Conservation (phyloP, 1,139 yeast species). For the Kluyveromyces marxianus region DNA sequence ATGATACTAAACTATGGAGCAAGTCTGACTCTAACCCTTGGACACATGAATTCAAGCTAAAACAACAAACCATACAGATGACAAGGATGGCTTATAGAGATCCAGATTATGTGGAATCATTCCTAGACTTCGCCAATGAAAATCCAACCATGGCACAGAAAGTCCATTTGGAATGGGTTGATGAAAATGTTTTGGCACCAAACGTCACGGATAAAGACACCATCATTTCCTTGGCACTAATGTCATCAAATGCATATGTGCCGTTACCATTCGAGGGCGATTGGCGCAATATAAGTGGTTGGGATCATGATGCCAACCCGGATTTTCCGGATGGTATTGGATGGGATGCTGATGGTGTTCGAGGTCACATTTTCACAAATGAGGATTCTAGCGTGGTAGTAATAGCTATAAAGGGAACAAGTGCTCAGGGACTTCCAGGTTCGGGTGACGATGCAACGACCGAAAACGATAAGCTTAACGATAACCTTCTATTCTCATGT, state of each 20-base stretch:
- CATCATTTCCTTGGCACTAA: conserved; percentile 65
- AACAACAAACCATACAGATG: conserved; percentile 24
- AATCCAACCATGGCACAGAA: conserved; percentile 38
- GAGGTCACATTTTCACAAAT: conserved; percentile 86
- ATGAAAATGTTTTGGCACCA: conserved; percentile 50
- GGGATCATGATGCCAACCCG: conserved; percentile 33
- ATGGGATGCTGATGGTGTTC: conserved; percentile 76
- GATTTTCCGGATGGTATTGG: conserved; percentile 46
- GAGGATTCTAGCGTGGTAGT: conserved; percentile 60
- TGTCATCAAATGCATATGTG: conserved; percentile 91
- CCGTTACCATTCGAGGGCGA: conserved; percentile 68
- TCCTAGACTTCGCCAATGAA: conserved; percentile 50
- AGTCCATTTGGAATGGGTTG: conserved; percentile 48
- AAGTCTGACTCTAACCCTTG: conserved; percentile 24
- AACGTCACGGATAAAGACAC: conserved; percentile 69
- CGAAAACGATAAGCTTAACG: conserved; percentile 73
- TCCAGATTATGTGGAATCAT: conserved; percentile 60
- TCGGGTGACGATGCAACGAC: conserved; percentile 74
- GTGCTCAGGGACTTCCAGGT: conserved; percentile 76
- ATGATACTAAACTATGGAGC: conserved; percentile 17
- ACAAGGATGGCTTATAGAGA: conserved; percentile 49
- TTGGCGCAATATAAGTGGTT: conserved; percentile 77
- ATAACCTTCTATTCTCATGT: conserved; percentile 83
- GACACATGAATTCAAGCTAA: conserved; percentile 15
- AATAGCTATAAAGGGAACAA: conserved; percentile 84